Evolutionary conservation across 345 rosid species (phyloP), one percentile per base, ranked within the genome.

Genomic region (Acer negundo): DNA sequence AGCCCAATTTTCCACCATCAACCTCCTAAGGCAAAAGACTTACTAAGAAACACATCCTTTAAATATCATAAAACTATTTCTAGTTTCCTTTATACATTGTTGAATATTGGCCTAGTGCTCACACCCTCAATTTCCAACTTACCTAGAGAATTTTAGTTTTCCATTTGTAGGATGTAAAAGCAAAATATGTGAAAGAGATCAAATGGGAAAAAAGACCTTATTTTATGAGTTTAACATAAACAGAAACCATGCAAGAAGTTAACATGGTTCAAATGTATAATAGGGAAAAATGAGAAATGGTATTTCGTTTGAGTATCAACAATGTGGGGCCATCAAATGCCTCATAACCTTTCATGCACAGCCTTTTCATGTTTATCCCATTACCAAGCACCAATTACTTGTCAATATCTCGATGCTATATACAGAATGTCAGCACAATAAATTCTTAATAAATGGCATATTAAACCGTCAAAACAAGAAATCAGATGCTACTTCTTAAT

Each of bases 381-480:
- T 44, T 64, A 16, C 67, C 23, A 15, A 40, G 11, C 10, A 73
- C 58, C 56, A 62, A 73, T 4, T 6, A 38, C 2, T 62, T 44
- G 49, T 58, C 35, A 40, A 61, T 46, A 62, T 73, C 53, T 24
- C 13, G 53, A 58, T 42, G 26, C 12, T 35, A 61, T 42, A 73
- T 2, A 38, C 67, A 56, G 55, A 17, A 66, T 19, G 59, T 7
- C 42, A 26, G 22, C 59, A 62, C 26, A 24, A 46, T 40, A 35
- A 17, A 72, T 58, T 4, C 20, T 46, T 16, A 16, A 10, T 3
- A 20, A 38, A 31, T 62, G 11, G 16, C 42, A 58, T 16, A 26
- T 62, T 24, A 24, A 44, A 73, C 7, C 10, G 61, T 49, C 73
- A 70, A 69, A 42, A 67, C 35, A 47, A 47, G 4, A 70, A 53